These are phyloP conservation scores for Erythrobasidium yunnanense DNA, from an alignment of 768 basidiomycete genomes.

Conservation along the genomic window DNA sequence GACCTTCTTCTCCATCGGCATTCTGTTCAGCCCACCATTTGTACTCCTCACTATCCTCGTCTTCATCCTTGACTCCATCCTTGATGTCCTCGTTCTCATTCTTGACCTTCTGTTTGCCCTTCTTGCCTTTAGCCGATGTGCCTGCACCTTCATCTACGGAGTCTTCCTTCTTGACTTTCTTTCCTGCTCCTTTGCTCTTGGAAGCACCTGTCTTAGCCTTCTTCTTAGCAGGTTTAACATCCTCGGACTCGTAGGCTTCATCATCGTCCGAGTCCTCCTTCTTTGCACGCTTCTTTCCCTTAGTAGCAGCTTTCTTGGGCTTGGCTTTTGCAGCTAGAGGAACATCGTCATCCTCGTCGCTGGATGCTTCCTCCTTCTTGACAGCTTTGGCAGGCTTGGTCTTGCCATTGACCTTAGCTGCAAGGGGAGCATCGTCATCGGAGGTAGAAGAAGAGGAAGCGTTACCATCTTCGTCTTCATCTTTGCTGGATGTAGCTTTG, in stretches of 20 bases:
- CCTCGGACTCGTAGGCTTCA: conserved; percentile 33
- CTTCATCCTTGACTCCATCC: conserved; percentile 34
- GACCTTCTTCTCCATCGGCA: conserved; percentile 47
- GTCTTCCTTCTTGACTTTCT: conserved; percentile 41
- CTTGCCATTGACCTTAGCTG: conserved; percentile 34
- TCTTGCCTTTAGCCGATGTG: conserved; percentile 46
- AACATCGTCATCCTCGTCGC: conserved; percentile 7
- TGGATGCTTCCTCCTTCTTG: neutral
- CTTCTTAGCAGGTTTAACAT: conserved; percentile 44
- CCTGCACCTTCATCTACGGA: conserved; percentile 45
- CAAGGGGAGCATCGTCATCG: conserved; percentile 24
- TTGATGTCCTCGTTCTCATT: conserved; percentile 35
- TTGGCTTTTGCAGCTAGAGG: conserved; percentile 17
- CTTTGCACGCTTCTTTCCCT: conserved; percentile 43
- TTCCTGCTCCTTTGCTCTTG: conserved; percentile 43
- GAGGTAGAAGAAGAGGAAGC: neutral
- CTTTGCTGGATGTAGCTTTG: neutral
- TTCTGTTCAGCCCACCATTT: conserved; percentile 59
- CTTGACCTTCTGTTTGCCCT: conserved; percentile 40
- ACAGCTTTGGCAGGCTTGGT: conserved; percentile 42
- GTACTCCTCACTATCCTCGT: conserved; percentile 49
- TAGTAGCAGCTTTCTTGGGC: conserved; percentile 29
- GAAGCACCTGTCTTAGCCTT: conserved; percentile 48
- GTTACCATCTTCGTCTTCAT: neutral
- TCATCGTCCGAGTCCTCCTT: conserved; percentile 28